Evolutionary conservation across 257 asterid genomes (phyloP).

Genomic region (Gardenia jasminoides): DNA sequence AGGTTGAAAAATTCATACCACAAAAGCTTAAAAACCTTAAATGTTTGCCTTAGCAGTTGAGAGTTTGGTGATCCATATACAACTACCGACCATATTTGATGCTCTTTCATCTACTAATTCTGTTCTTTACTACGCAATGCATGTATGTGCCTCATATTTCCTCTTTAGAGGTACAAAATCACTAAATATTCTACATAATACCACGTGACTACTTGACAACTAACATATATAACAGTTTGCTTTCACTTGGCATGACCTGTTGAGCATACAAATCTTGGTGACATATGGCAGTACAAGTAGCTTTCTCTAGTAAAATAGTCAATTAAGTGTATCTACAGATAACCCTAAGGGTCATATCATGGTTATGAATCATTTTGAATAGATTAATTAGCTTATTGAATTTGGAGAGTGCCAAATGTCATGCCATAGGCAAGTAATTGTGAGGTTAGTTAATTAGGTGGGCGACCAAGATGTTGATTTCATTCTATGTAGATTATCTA

Average conservation of each 20-base stretch:
- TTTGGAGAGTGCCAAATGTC: constrained; percentile 13
- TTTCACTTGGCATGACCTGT: constrained; percentile 22
- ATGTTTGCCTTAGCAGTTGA: constrained; percentile 55
- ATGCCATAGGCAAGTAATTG: constrained; percentile 5
- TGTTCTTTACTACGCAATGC: constrained; percentile 1
- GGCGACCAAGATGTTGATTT: constrained; percentile 36
- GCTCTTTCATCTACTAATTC: constrained; percentile 21
- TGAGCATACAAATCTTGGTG: not conserved
- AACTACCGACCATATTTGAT: constrained; percentile 57
- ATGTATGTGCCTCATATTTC: constrained; percentile 9
- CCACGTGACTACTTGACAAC: not conserved
- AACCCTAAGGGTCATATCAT: not conserved
- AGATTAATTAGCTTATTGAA: not conserved
- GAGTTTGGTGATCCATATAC: constrained; percentile 63
- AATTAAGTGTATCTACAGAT: not conserved
- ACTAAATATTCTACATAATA: not conserved
- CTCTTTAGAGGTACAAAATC: not conserved
- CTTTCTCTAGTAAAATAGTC: not conserved
- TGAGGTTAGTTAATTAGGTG: constrained; percentile 24
- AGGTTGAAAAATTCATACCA: constrained; percentile 24
- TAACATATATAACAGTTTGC: constrained; percentile 10
- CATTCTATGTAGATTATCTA: not conserved
- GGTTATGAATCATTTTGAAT: not conserved
- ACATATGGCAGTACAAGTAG: constrained; percentile 9
- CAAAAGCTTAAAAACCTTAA: constrained; percentile 21